A percentile compares a stretch with the other conserved stretches of the same genome.
phyloP scores from a whole-genome alignment of 2,329 filamentous ascomycete genomes.

The Fusarium ambrosium region DNA sequence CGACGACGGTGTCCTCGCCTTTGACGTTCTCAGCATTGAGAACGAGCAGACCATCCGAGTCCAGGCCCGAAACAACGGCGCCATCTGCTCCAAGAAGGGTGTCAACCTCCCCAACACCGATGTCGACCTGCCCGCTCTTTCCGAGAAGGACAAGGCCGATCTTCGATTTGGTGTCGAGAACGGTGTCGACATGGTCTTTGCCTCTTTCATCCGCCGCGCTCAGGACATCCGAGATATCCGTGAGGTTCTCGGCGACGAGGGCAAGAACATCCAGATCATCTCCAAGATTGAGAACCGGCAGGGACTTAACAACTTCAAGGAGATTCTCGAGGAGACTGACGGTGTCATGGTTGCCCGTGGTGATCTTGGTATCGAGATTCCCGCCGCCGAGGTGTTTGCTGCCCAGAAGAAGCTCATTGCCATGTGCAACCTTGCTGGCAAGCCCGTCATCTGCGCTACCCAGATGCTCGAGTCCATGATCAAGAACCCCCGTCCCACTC shows the following conservation, averaged over 20 bases:
- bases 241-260: slow-evolving; percentile 88
- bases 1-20: slow-evolving; percentile 97
- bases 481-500: slow-evolving; percentile 98
- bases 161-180: slow-evolving; percentile 98
- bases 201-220: slow-evolving; percentile 95
- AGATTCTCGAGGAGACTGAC: slow-evolving; percentile 95
- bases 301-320: slow-evolving; percentile 99
- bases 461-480: slow-evolving; percentile 99
- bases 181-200: slow-evolving; percentile 98
- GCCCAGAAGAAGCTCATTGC: slow-evolving; percentile 99
- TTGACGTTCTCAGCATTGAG: slow-evolving; percentile 89
- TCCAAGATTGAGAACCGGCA: slow-evolving; percentile 99
- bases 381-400: slow-evolving; percentile 97
- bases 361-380: slow-evolving; percentile 96
- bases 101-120: slow-evolving; percentile 99
- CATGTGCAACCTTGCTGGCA: slow-evolving; percentile 99
- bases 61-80: slow-evolving; percentile 95
- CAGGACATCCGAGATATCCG: slow-evolving; percentile 96
- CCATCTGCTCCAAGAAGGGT: slow-evolving; percentile 98
- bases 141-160: slow-evolving; percentile 97
- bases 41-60: slow-evolving; percentile 91
- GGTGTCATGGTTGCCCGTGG: slow-evolving; percentile 99
- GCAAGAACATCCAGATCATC: slow-evolving; percentile 98
- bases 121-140: slow-evolving; percentile 96
- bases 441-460: slow-evolving; percentile 98